A percentile compares a stretch with the other conserved stretches of the same genome.
Conservation (phyloP, 768 basidiomycete species). For the Tephrocybe sp. region DNA sequence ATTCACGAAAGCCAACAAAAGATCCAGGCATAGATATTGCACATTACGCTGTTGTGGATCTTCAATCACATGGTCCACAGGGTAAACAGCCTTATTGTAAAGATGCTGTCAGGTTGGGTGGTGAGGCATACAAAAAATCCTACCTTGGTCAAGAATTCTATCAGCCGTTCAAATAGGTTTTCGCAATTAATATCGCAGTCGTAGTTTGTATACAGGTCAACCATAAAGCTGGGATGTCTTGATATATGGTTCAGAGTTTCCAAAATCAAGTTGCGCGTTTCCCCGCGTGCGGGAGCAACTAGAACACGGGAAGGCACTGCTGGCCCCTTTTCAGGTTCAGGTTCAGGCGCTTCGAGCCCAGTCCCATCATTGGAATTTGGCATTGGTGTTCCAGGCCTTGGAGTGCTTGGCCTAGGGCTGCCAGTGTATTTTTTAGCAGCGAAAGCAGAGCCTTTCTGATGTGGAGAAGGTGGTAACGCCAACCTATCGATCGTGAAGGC, state of each 20-base stretch:
- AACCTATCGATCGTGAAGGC: slow-evolving; percentile 92
- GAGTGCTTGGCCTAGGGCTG: slow-evolving; percentile 38
- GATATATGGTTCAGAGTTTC: slow-evolving; percentile 84
- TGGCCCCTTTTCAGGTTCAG: slow-evolving; percentile 43
- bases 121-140: neutral
- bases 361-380: slow-evolving; percentile 39
- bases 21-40: slow-evolving; percentile 86
- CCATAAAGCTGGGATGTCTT: slow-evolving; percentile 87
- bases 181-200: slow-evolving; percentile 97
- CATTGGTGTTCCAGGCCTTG: slow-evolving; percentile 51
- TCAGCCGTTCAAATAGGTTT: slow-evolving; percentile 87
- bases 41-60: slow-evolving; percentile 71
- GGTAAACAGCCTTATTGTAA: slow-evolving; percentile 71
- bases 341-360: slow-evolving; percentile 29
- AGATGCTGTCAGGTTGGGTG: neutral
- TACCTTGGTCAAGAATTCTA: slow-evolving; percentile 88
- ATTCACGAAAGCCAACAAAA: slow-evolving; percentile 82
- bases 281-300: slow-evolving; percentile 77
- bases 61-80: slow-evolving; percentile 54
- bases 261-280: slow-evolving; percentile 85
- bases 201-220: slow-evolving; percentile 93
- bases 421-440: slow-evolving; percentile 27
- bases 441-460: slow-evolving; percentile 22
- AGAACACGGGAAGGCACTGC: slow-evolving; percentile 53
- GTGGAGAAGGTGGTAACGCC: slow-evolving; percentile 47